Base-by-base conservation (phyloP, 805 yeast species). In the Vanderwaltozyma verrucispora region DNA sequence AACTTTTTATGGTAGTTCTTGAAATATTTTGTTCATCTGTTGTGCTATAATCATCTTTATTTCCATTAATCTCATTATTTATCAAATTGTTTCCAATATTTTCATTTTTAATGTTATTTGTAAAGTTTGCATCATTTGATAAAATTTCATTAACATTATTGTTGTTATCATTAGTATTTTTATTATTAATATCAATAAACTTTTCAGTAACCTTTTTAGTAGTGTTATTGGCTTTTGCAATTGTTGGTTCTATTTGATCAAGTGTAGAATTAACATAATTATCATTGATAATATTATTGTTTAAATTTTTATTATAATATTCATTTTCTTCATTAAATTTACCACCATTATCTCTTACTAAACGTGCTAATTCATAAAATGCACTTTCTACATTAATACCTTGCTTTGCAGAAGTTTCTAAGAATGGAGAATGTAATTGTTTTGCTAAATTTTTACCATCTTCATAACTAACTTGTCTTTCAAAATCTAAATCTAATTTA, bases 331-430 rank as follows among this genome's bases (percentile, higher is more conserved):
- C 14, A 29, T 29, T 17, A 17, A 9, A 29, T 13, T 7, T 29
- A 29, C 31, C 31, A 16, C 54, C 60, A 26, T 48, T 48, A 39
- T 53, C 60, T 37, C 59, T 69, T 38, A 77, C 71, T 26, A 66
- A 65, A 47, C 84, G 71, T 17, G 78, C 82, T 46, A 80, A 56
- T 27, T 74, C 77, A 53, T 69, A 76, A 59, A 83, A 83, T 3
- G 87, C 80, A 51, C 79, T 84, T 54, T 83, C 89, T 35, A 89
- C 96, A 50, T 88, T 87, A 48, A 80, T 71, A 43, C 92, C 77
- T 50, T 79, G 82, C 60, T 88, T 89, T 20, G 96, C 96, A 30
- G 87, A 76, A 2, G 96, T 83, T 63, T 89, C 97, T 50, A 86
- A 70, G 58, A 87, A 89, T 46, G 79, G 74, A 45, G 82, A 74